These are phyloP conservation scores for Claviceps capensis DNA, from an alignment of 2,329 filamentous ascomycete genomes.

Conservation along the genomic window DNA sequence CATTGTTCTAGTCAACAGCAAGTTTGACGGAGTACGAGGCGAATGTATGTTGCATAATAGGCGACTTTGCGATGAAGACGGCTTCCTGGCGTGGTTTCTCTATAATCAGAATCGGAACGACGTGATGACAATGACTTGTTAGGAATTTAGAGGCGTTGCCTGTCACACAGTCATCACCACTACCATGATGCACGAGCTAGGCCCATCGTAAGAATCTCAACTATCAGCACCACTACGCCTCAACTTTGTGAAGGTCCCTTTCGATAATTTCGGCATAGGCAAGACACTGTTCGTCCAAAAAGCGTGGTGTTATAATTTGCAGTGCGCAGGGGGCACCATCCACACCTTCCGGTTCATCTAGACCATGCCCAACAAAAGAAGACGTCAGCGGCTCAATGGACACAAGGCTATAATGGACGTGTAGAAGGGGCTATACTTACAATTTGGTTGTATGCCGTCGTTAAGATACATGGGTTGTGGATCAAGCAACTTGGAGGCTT, in stretches of 20 bases:
- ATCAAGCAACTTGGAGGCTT: constrained; percentile 13
- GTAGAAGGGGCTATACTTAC: neutral
- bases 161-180: no score
- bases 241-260: neutral
- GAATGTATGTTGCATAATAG: no score
- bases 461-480: constrained; percentile 2
- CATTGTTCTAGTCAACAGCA: no score
- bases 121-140: no score
- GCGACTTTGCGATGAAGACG: no score
- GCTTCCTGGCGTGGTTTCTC: no score
- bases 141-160: no score
- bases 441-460: constrained; percentile 1
- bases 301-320: constrained; percentile 30
- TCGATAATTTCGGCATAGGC: constrained; percentile 2
- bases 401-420: no score
- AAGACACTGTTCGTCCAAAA: constrained; percentile 34
- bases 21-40: no score
- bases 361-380: no score
- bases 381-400: no score
- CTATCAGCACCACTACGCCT: neutral
- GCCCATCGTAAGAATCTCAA: neutral
- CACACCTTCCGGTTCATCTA: constrained; percentile 25
- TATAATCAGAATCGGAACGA: no score
- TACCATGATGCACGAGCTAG: neutral
- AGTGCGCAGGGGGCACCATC: constrained; percentile 32